phyloP scores from a whole-genome alignment of 192 early-diverging fungal genomes.

The Backusella psychrophila region DNA sequence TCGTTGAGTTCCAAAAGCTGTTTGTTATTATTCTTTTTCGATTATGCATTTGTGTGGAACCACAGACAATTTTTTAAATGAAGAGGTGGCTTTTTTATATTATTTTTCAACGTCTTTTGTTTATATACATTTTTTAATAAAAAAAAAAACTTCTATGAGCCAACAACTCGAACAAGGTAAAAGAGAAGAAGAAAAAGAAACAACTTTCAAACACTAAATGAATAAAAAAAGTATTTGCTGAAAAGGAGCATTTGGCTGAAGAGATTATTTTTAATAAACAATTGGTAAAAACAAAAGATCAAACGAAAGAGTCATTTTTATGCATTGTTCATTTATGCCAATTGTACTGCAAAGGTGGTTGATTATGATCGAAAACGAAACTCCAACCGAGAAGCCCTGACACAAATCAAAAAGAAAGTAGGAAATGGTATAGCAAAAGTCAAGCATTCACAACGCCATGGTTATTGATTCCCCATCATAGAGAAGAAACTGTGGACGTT shows the following conservation, averaged over 20 bases:
- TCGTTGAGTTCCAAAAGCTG: too few species aligned
- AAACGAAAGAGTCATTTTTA: not conserved
- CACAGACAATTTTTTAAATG: too few species aligned
- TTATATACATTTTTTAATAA: not conserved
- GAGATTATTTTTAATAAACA: conserved; percentile 57
- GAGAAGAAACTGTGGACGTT: conserved; percentile 58
- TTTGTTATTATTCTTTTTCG: too few species aligned
- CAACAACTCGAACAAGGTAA: conserved; percentile 15
- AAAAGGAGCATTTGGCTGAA: conserved; percentile 51
- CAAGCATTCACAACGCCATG: not conserved
- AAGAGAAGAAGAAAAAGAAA: not conserved
- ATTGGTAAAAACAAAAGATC: conserved; percentile 35
- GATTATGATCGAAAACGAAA: conserved; percentile 59
- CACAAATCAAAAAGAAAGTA: conserved; percentile 41
- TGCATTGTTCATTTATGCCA: not conserved
- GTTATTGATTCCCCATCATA: conserved; percentile 12
- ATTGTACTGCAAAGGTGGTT: conserved; percentile 32
- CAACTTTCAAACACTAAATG: not conserved
- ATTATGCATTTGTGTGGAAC: too few species aligned
- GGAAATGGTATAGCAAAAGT: conserved; percentile 23
- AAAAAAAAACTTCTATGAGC: not conserved
- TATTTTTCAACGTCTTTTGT: not conserved
- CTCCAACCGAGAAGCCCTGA: conserved; percentile 55
- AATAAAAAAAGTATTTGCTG: conserved; percentile 35
- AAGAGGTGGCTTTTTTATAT: not conserved